A percentile compares a stretch with the other conserved stretches of the same genome.
Conservation (phyloP, 768 basidiomycete genomes). For the Pleurotus platypus region DNA sequence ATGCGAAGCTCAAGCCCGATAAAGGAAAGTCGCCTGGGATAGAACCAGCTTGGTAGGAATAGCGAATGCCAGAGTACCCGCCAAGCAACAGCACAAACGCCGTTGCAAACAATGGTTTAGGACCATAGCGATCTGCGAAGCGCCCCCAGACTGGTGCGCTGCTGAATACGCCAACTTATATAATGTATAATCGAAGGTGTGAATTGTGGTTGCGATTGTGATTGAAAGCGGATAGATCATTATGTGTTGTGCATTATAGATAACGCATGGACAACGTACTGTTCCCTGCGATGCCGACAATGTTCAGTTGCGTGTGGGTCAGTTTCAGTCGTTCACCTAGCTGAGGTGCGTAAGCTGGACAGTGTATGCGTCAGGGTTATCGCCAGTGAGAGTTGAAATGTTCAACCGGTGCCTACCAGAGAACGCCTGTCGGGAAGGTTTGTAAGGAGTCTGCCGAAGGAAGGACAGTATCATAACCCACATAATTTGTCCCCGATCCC, state of each 20-base stretch:
- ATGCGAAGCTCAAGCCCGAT: conserved; percentile 37
- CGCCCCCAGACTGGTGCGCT: conserved; percentile 81
- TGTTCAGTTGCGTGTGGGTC: conserved; percentile 77
- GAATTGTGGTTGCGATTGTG: neutral
- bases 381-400: neutral
- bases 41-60: conserved; percentile 58
- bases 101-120: conserved; percentile 57
- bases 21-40: conserved; percentile 28
- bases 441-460: conserved; percentile 7
- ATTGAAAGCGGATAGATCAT: too few species aligned
- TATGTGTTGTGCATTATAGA: too few species aligned
- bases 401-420: conserved; percentile 31
- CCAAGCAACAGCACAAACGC: conserved; percentile 62
- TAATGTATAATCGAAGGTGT: neutral
- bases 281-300: conserved; percentile 75
- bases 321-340: conserved; percentile 73
- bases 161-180: conserved; percentile 65
- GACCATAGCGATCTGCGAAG: conserved; percentile 71
- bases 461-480: conserved; percentile 29
- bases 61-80: conserved; percentile 75
- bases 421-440: conserved; percentile 27
- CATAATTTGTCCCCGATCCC: conserved; percentile 73
- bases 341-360: conserved; percentile 80
- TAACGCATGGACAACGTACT: conserved; percentile 33
- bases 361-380: neutral